Evolutionary conservation across 768 basidiomycete species (phyloP), one percentile per base, ranked within the genome.

Genomic region (Boletus sp.): DNA sequence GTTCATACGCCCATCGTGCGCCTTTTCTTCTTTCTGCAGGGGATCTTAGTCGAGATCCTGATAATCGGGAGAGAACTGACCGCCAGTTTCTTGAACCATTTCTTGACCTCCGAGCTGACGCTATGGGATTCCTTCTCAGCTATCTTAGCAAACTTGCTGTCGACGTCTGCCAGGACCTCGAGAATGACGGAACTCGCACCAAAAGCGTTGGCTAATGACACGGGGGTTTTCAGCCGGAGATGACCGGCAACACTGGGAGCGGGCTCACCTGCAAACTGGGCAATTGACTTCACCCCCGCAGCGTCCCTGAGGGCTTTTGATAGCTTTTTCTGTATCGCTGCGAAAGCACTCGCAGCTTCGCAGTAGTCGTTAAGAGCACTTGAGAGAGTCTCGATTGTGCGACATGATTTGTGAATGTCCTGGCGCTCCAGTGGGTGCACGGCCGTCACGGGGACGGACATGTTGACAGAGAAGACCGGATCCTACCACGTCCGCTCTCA

Each of bases 61-160:
- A 43, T 4, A 42, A 35, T 42, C 0, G 23, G n/a, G 19, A 38
- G 54, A 40, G 52, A 47, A 30, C 87, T 61, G 62, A 91, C 89
- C 46, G 83, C 79, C 34, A 91, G 78, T 69, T 85, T 90, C 81
- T 88, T 90, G 77, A 91, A 85, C 88, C 89, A 91, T 63, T 88
- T 92, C 76, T 84, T 87, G 39, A 90, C 83, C 58, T 90, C 89
- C 30, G 74, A 69, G 58, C 81, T 83, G 47, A 90, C 73, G 21
- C 53, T 63, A 56, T 84, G 83, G 55, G 83, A 88, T 58, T 92
- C 89, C 71, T 83, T 90, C 60, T 88, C 86, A 13, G 80, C 80
- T 56, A 87, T 65, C 72, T 87, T 91, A 39, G 82, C 80, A 69
- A 89, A 90, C 73, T 88, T 92, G 59, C 73, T 54, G 62, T 90